Conservation (phyloP, 352 stramenopile genomes). For the Phytophthora citricola region DNA sequence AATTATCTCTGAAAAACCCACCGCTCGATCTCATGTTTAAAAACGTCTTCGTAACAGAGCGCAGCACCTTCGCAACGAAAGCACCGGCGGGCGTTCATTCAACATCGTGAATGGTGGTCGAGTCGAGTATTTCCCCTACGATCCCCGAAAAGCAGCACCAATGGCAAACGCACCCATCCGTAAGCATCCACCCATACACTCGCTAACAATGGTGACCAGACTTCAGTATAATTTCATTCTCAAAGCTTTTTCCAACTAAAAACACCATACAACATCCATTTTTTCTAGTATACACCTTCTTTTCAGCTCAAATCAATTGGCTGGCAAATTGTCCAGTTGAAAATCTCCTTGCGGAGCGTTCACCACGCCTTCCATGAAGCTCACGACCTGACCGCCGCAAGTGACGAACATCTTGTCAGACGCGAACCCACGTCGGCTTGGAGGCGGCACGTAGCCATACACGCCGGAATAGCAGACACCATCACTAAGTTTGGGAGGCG, state of each 20-base stretch:
- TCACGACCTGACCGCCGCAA: conserved; percentile 78
- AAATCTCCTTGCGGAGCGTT: conserved; percentile 73
- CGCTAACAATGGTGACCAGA: conserved; percentile 30
- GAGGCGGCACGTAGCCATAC: conserved; percentile 26
- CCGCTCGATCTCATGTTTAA: not conserved
- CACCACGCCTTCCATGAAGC: conserved; percentile 85
- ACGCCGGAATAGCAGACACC: conserved; percentile 21
- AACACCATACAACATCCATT: conserved; percentile 26
- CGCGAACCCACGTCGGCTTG: conserved; percentile 32
- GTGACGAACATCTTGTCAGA: conserved; percentile 84
- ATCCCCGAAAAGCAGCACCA: conserved; percentile 72
- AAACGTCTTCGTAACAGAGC: conserved; percentile 39
- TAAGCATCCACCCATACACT: conserved; percentile 71
- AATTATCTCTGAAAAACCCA: conserved; percentile 1
- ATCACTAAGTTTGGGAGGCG: conserved; percentile 25
- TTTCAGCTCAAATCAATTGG: not conserved
- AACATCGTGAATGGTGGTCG: conserved; percentile 72
- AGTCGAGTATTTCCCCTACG: conserved; percentile 63
- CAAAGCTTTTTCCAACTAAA: conserved; percentile 9
- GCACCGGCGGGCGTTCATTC: conserved; percentile 60
- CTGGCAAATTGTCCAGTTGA: conserved; percentile 37
- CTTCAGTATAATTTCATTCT: conserved; percentile 28
- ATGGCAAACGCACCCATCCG: conserved; percentile 71
- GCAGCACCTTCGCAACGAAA: conserved; percentile 80
- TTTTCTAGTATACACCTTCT: conserved; percentile 26